phyloP scores from a whole-genome alignment of 176 grass and related monocot species.

The Rhynchospora pubera region DNA sequence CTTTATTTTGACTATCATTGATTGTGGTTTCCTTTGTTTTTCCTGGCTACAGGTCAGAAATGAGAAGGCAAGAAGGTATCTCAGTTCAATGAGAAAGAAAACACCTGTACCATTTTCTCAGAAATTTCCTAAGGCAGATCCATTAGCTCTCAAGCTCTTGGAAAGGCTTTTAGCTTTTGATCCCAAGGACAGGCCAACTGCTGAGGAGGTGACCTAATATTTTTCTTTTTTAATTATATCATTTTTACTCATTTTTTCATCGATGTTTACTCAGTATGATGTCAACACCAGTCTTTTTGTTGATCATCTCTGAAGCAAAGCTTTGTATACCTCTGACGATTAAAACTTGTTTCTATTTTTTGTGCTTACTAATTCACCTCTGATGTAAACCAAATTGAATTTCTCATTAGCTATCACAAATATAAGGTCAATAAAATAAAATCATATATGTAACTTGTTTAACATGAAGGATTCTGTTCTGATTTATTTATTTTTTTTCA shows the following conservation, averaged over 20 bases:
- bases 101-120: slow-evolving; percentile 60
- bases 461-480: background rate
- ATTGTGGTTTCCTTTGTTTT: slow-evolving; percentile 3
- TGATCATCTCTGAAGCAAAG: background rate
- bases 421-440: background rate
- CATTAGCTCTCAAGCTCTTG: slow-evolving; percentile 65
- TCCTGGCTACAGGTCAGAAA: slow-evolving; percentile 53
- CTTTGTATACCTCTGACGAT: too few species aligned
- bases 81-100: slow-evolving; percentile 79
- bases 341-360: background rate
- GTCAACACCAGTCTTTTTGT: background rate
- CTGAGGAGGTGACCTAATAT: slow-evolving; percentile 53
- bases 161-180: slow-evolving; percentile 90
- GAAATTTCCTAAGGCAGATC: slow-evolving; percentile 90
- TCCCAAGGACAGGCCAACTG: slow-evolving; percentile 90
- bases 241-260: background rate
- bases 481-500: background rate
- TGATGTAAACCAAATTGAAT: background rate
- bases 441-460: background rate
- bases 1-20: background rate
- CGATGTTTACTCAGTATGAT: slow-evolving; percentile 1
- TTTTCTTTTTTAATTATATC: background rate
- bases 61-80: slow-evolving; percentile 86
- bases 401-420: background rate
- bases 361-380: background rate